Evolutionary conservation across 805 yeast species (phyloP).

Genomic region (Lipomyces oligophaga): DNA sequence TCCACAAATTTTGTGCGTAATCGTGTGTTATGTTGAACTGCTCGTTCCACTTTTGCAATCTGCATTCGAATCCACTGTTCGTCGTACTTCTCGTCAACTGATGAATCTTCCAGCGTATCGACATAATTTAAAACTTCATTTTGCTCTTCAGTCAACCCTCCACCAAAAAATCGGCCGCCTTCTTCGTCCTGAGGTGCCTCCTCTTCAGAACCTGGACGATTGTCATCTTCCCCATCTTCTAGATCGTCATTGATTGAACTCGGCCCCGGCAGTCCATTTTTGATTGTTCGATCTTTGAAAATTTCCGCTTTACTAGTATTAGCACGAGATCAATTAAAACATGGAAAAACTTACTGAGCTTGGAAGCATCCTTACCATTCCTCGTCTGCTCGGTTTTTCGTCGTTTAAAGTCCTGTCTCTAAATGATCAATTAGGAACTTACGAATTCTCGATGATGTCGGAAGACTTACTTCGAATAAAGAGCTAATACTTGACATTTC

Average conservation of each 20-base stretch:
- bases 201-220: slow-evolving; percentile 2
- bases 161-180: slow-evolving; percentile 31
- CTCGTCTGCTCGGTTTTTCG: no score
- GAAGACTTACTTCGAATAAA: no score
- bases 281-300: no score
- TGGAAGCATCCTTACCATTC: no score
- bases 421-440: no score
- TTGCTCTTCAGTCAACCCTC: slow-evolving; percentile 27
- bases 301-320: no score
- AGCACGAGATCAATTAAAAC: no score
- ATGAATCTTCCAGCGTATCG: slow-evolving; percentile 15
- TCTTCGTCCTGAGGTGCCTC: slow-evolving; percentile 24
- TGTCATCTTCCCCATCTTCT: slow-evolving; percentile 1
- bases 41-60: slow-evolving; percentile 17
- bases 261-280: neutral
- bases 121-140: slow-evolving; percentile 26
- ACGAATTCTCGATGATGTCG: no score
- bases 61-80: slow-evolving; percentile 20
- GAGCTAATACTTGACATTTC: no score
- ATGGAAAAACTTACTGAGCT: no score
- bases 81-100: slow-evolving; percentile 15
- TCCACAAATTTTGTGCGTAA: slow-evolving; percentile 25
- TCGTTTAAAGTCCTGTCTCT: no score
- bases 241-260: no score
- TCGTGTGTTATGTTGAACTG: slow-evolving; percentile 22